Base-by-base conservation (phyloP, 306 rosid species). In the Hylodesmum podocarpum region DNA sequence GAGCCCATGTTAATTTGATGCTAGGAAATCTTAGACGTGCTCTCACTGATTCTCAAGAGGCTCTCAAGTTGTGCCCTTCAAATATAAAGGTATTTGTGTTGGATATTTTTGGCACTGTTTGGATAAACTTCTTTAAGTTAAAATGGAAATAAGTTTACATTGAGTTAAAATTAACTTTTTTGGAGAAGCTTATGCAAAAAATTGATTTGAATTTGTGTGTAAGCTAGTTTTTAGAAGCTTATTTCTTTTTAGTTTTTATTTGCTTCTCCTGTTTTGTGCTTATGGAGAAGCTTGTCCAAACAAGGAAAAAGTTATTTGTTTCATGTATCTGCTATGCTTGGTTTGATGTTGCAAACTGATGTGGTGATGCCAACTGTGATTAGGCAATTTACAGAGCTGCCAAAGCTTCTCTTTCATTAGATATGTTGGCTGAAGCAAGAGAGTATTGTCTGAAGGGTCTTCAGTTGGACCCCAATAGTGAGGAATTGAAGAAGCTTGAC, bases 21-120 rank as follows among this genome's bases (percentile, higher is more conserved):
- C 96, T 95, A 1, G 94, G 92, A 40, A 95, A 95, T 73, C 89
- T 84, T 67, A 85, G 99, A 58, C 93, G 97, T 25, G 96, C 97
- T 58, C 87, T 95, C 68, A 78, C 58, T 6, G 99, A 95, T 86
- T 79, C 96, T 39, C 88, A 92, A 53, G 91, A 89, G 39, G 97
- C 97, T 44, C 72, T 89, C 79, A 89, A 87, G 70, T 90, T 88
- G 61, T 75, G 59, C 65, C 90, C 93, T 2, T 84, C 87, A 39
- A 90, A 88, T 85, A 64, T 92, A 72, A 95, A 92, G 99, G 97
- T 95, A 25, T 55, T 13, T 14, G 22, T 27, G 39, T 28, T 57
- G 4, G 36, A 57, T 4, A 21, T 57, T 57, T 28, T 14, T 58
- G 40, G 10, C n/a, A n/a, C n/a, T n/a, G n/a, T n/a, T n/a, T n/a